phyloP scores from a whole-genome alignment of 1,284 basidiomycete genomes.

The Phenoliferia sp. region DNA sequence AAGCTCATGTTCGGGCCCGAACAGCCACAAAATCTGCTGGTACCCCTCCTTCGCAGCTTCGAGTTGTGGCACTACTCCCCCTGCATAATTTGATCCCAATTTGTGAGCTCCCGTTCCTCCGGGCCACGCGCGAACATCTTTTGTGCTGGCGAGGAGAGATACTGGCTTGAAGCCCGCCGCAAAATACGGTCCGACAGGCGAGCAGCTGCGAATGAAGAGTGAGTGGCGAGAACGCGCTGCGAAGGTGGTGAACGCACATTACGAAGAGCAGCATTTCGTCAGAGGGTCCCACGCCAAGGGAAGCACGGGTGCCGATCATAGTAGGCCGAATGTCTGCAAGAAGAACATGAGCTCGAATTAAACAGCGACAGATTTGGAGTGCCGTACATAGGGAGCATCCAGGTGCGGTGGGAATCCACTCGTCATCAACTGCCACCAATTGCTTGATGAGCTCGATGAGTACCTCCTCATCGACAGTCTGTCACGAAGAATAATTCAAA shows the following conservation, averaged over 20 bases:
- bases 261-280: slow-evolving; percentile 88
- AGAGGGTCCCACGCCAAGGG: slow-evolving; percentile 80
- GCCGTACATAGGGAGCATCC: background rate
- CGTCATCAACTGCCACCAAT: slow-evolving; percentile 77
- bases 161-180: slow-evolving; percentile 94
- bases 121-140: slow-evolving; percentile 69
- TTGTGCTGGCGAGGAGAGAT: slow-evolving; percentile 82
- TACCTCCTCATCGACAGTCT: slow-evolving; percentile 67
- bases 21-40: slow-evolving; percentile 91
- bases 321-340: slow-evolving; percentile 51
- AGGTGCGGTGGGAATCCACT: slow-evolving; percentile 76
- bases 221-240: slow-evolving; percentile 38
- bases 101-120: slow-evolving; percentile 67
- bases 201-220: slow-evolving; percentile 8
- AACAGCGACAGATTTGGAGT: background rate
- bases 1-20: slow-evolving; percentile 76
- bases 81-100: slow-evolving; percentile 66
- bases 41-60: slow-evolving; percentile 79
- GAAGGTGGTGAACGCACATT: slow-evolving; percentile 64
- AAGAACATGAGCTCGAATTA: background rate
- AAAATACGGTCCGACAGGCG: slow-evolving; percentile 79
- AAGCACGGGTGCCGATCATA: slow-evolving; percentile 83
- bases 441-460: slow-evolving; percentile 81
- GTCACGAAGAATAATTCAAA: background rate
- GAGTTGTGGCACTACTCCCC: slow-evolving; percentile 69